Evolutionary conservation across 2,329 filamentous ascomycete genomes (phyloP).

Genomic region (Fusarium lateritium): DNA sequence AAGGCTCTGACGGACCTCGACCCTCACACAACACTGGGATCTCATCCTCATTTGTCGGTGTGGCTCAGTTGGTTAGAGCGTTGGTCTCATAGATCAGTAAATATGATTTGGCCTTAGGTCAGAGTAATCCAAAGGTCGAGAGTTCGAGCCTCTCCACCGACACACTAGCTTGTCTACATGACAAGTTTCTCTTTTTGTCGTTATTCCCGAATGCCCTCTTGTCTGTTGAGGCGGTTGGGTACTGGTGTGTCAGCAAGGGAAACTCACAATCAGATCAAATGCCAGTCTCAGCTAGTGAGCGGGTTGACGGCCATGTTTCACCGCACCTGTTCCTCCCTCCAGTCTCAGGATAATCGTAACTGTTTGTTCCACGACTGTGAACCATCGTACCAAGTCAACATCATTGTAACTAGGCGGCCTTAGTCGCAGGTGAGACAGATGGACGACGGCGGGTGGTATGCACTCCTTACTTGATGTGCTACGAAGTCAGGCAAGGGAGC

Average conservation of each 20-base stretch:
- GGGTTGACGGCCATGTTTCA: conserved; percentile 32
- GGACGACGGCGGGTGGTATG: conserved; percentile 22
- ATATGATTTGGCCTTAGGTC: conserved; percentile 36
- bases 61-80: conserved; percentile 48
- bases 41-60: conserved; percentile 22
- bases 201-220: not conserved
- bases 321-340: conserved; percentile 7
- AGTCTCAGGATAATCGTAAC: conserved; percentile 30
- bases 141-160: conserved; percentile 48
- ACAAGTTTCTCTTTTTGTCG: conserved; percentile 12
- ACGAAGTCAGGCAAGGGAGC: conserved; percentile 37
- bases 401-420: conserved; percentile 27
- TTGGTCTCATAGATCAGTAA: conserved; percentile 40
- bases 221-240: not conserved
- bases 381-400: conserved; percentile 20
- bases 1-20: not conserved
- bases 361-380: conserved; percentile 36
- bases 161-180: conserved; percentile 11
- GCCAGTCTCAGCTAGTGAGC: conserved; percentile 23
- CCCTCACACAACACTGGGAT: conserved; percentile 10
- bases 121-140: conserved; percentile 46
- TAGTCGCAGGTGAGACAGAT: conserved; percentile 37
- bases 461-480: conserved; percentile 14
- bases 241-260: not conserved
- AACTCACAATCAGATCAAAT: conserved; percentile 18